phyloP scores from a whole-genome alignment of 1,284 basidiomycete genomes.

The Moesziomyces antarcticus region DNA sequence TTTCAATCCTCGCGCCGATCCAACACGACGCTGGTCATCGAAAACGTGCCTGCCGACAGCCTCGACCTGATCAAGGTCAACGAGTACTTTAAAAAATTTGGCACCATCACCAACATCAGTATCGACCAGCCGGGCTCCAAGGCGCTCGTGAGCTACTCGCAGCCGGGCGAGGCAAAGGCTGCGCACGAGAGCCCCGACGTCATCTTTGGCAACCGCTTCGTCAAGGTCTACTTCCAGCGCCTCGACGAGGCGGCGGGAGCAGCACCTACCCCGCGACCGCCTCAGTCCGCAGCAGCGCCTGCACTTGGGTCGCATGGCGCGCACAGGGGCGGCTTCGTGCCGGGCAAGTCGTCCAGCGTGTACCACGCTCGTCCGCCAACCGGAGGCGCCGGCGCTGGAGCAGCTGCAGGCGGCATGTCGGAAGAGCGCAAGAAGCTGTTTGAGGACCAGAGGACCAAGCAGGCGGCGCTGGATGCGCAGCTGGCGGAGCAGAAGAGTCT shows the following conservation, averaged over 20 bases:
- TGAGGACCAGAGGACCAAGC: conserved; percentile 73
- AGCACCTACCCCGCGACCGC: conserved; percentile 77
- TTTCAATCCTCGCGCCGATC: conserved; percentile 64
- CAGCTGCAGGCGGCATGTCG: conserved; percentile 23
- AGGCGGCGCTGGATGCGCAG: conserved; percentile 81
- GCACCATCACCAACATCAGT: conserved; percentile 90
- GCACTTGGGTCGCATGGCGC: conserved; percentile 6
- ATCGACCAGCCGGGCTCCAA: conserved; percentile 80
- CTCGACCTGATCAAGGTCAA: conserved; percentile 82
- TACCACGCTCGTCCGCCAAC: conserved; percentile 55
- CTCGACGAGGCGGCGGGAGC: conserved; percentile 73
- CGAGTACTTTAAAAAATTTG: conserved; percentile 91
- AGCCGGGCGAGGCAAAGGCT: conserved; percentile 83
- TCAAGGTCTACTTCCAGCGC: conserved; percentile 74
- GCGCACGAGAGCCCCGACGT: conserved; percentile 94
- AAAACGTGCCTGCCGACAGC: conserved; percentile 88
- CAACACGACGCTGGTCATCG: conserved; percentile 87
- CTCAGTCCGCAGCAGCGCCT: conserved; percentile 13
- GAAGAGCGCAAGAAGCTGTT: conserved; percentile 68
- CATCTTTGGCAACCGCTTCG: conserved; percentile 91
- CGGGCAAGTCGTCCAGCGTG: conserved; percentile 57
- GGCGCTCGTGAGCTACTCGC: conserved; percentile 86
- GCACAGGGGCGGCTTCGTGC: conserved; percentile 52
- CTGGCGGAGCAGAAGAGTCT: conserved; percentile 90
- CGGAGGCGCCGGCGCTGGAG: conserved; percentile 10